Conservation (phyloP, 176 grass and related monocot species). For the Saccharum officinarum region DNA sequence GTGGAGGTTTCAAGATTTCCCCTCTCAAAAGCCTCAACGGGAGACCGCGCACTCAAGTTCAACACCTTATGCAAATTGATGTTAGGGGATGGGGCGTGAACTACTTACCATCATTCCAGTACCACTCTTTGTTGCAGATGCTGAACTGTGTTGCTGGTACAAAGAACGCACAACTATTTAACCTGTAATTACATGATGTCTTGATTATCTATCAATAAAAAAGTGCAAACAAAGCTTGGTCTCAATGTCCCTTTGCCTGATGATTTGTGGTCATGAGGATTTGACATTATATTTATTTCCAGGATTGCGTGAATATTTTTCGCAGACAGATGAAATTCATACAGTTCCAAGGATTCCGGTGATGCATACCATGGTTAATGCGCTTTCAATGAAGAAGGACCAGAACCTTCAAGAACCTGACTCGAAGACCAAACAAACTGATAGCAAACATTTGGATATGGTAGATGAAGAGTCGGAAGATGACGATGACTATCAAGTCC, state of each 20-base stretch:
- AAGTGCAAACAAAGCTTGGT: neutral
- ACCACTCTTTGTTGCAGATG: conserved; percentile 97
- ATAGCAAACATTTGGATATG: conserved; percentile 45
- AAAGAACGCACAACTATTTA: conserved; percentile 33
- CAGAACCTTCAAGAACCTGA: conserved; percentile 40
- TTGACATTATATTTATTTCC: conserved; percentile 32
- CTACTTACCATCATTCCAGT: conserved; percentile 87
- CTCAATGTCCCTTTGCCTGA: conserved; percentile 8
- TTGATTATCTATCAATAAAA: neutral
- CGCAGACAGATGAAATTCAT: conserved; percentile 79
- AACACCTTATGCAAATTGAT: conserved; percentile 99
- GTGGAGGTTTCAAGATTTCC: conserved; percentile 98
- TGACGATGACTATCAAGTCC: conserved; percentile 82
- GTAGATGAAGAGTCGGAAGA: conserved; percentile 93
- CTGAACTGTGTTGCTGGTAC: conserved; percentile 96
- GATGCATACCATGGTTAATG: conserved; percentile 60
- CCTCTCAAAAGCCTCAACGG: conserved; percentile 77
- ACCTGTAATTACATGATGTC: conserved; percentile 21
- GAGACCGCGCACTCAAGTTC: conserved; percentile 79
- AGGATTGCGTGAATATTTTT: conserved; percentile 96
- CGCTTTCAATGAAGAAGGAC: conserved; percentile 51
- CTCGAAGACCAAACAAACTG: conserved; percentile 32
- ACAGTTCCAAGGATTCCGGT: conserved; percentile 71
- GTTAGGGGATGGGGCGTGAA: conserved; percentile 86
- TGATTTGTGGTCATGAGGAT: neutral